Conservation (phyloP, 345 rosid species). For the Corymbia maculata region DNA sequence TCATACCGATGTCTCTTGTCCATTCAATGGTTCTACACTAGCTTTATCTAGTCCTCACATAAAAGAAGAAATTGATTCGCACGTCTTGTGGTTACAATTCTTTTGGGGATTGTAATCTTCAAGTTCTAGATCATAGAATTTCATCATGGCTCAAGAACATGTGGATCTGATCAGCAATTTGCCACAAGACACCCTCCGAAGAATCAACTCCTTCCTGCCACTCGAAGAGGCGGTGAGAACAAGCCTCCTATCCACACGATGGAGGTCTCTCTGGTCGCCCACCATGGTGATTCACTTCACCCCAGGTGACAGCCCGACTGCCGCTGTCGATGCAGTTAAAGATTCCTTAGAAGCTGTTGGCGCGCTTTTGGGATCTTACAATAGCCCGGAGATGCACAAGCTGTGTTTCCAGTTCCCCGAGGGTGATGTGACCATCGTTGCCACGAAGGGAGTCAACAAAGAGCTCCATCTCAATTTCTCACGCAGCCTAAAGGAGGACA, state of each 20-base stretch:
- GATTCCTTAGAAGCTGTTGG: neutral
- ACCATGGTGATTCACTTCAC: neutral
- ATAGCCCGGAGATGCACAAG: neutral
- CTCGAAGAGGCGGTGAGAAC: neutral
- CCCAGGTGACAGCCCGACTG: neutral
- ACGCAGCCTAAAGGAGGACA: neutral
- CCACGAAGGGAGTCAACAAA: slow-evolving; percentile 2
- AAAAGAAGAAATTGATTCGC: no score
- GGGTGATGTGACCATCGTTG: neutral
- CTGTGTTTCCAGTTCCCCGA: neutral
- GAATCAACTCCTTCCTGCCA: neutral
- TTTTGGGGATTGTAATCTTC: no score
- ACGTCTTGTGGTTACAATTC: no score
- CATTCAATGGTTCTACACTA: no score
- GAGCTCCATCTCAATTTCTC: slow-evolving; percentile 2
- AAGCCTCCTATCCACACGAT: neutral
- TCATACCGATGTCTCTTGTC: no score
- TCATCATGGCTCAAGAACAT: neutral
- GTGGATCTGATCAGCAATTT: neutral
- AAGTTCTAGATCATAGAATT: no score
- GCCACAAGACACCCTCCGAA: slow-evolving; percentile 1
- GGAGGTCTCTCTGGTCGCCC: slow-evolving; percentile 6
- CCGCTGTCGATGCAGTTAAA: neutral
- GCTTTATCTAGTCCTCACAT: no score
- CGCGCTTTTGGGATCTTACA: neutral